Evolutionary conservation across 495 filamentous ascomycete genomes (phyloP), one percentile per base, ranked within the genome.

Genomic region (Aspergillus diversus): DNA sequence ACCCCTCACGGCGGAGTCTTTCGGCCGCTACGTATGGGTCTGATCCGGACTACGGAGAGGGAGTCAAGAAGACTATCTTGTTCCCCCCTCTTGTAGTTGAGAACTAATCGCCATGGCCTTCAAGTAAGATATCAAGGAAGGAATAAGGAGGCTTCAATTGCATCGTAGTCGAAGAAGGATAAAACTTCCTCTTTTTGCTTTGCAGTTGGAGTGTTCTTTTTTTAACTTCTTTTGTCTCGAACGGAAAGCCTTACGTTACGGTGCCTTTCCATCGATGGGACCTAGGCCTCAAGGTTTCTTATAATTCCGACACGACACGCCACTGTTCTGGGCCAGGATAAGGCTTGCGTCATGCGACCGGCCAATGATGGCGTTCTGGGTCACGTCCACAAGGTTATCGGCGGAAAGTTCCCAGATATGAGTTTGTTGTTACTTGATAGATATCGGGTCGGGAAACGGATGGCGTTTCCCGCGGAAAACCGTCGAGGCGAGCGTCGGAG

Each of bases 1-100:
- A 77, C 56, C 62, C 70, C 46, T 66, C 67, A 48, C 82, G 84
- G 48, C 80, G 81, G 66, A 80, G 89, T 61, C 81, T 61, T 80
- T 89, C 70, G 71, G 80, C 59, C 71, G 87, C 81, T 81, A 87
- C 33, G 54, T 71, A 67, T 61, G 86, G 84, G 5, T 76, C 66
- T 43, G 94, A 99, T 77, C 66, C 73, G 48, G 75, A 77, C 7
- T 98, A 96, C 75, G 95, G 92, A 5, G 80, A 80, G 35, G 75
- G 70, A 42, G 75, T 81, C 32, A 67, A 71, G 57, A 74, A 84
- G 59, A 80, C 75, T 7, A 70, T 81, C 60, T 67, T 86, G 39
- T 90, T 90, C 71, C 85, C 84, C 59, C 79, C 80, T 49, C 69
- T 89, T 49, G 69, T 75, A 39, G 80, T 81, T 60, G 79, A 87